phyloP scores from a whole-genome alignment of 2,329 filamentous ascomycete genomes.

The Ramularia endophylla region DNA sequence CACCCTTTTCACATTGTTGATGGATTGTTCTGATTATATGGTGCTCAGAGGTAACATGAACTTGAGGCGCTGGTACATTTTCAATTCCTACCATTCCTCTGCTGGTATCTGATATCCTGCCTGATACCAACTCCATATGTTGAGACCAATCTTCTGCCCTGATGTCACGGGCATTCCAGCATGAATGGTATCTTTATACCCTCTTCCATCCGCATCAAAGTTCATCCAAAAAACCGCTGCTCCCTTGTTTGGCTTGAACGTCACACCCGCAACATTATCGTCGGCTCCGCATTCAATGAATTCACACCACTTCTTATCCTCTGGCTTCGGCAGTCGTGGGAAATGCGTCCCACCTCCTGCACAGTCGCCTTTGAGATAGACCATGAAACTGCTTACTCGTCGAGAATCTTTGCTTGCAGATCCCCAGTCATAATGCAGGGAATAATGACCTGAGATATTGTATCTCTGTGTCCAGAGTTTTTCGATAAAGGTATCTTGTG shows the following conservation, averaged over 20 bases:
- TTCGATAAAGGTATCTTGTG: conserved; percentile 52
- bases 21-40: too few relatives aligned
- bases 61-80: too few relatives aligned
- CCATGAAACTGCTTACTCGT: conserved; percentile 56
- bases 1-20: too few relatives aligned
- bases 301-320: conserved; percentile 47
- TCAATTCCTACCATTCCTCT: background rate
- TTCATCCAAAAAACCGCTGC: conserved; percentile 61
- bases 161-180: conserved; percentile 52
- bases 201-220: conserved; percentile 48
- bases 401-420: conserved; percentile 24
- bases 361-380: conserved; percentile 50
- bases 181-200: conserved; percentile 56
- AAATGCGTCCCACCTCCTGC: conserved; percentile 58
- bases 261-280: conserved; percentile 41
- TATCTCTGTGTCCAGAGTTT: conserved; percentile 57
- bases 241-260: conserved; percentile 52
- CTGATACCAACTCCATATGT: conserved; percentile 61
- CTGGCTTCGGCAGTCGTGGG: conserved; percentile 44
- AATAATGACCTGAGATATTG: conserved; percentile 52
- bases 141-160: conserved; percentile 55
- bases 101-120: conserved; percentile 13
- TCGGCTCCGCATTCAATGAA: conserved; percentile 47
- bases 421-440: conserved; percentile 56
- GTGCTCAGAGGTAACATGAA: too few relatives aligned